Base-by-base conservation (phyloP, 345 rosid genomes). In the Lumnitzera racemosa region DNA sequence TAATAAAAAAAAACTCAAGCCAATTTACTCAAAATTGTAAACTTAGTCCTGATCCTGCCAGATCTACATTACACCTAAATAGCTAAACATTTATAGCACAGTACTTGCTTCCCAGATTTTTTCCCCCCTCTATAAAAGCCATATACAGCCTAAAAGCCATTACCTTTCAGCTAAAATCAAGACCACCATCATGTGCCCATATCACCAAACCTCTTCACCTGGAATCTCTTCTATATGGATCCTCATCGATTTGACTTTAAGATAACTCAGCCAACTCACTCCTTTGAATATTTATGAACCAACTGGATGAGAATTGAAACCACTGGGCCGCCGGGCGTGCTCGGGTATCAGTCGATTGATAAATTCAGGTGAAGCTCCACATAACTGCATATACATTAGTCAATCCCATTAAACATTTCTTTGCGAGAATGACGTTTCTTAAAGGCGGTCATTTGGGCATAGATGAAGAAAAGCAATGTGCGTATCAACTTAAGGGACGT, bases 261-360 rank as follows among this genome's bases (percentile, higher is more conserved):
- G 29, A 23, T 48, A 49, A 48, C 24, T 46, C 62, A 46, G 29
- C 63, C 29, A 36, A 4, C 43, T 36, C 43, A 5, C 5, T 36
- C 43, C 43, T 36, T 27, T 36, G 43, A 36, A 36, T 9, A 16
- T 64, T 78, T 70, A 78, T 1, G 77, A 70, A 29, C 76, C 82
- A 56, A 71, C 59, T 12, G 71, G 73, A 61, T 71, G 70, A 14
- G 70, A 59, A 63, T 63, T 71, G 25, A 74, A 67, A 62, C 66
- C 80, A 54, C 66, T 75, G 65, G 70, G 78, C 66, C 81, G 73
- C 66, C 81, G 79, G 43, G 78, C 58, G 31, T 89, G 85, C 72
- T 83, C 90, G 0, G 96, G 96, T 71, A 89, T 79, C 61, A 84
- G 74, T 77, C 81, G 76, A 73, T 66, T 80, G 66, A 82, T 78